These are phyloP conservation scores for Picocystis sp. DNA, from an alignment of 163 green algal genomes.

Conservation along the genomic window DNA sequence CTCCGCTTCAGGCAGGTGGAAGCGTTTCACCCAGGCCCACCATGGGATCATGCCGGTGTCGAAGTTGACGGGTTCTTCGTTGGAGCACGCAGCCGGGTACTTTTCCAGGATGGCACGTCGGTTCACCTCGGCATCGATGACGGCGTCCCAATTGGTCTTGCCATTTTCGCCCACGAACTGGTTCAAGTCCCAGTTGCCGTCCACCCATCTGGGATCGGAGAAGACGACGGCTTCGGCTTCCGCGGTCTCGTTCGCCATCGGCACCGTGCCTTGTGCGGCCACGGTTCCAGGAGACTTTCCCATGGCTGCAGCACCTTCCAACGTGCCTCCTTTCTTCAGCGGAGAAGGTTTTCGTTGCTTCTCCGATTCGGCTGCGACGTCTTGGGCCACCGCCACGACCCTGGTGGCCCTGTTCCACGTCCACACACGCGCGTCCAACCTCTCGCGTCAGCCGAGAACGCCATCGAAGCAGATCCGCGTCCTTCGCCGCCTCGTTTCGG, in stretches of 20 bases:
- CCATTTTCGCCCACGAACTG: constrained; percentile 39
- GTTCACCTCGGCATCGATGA: constrained; percentile 62
- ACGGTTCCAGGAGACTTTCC: constrained; percentile 42
- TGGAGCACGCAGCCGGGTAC: constrained; percentile 49
- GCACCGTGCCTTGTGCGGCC: not conserved
- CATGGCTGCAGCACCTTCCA: constrained; percentile 50
- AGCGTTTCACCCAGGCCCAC: constrained; percentile 93
- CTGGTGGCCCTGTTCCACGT: no score
- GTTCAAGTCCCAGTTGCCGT: constrained; percentile 66
- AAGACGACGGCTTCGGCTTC: constrained; percentile 27
- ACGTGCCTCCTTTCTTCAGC: constrained; percentile 57
- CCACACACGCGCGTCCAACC: no score
- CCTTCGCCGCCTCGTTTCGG: no score
- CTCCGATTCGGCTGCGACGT: no score
- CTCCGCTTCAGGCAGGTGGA: constrained; percentile 96
- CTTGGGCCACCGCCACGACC: no score
- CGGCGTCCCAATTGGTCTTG: constrained; percentile 74
- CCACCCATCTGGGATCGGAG: constrained; percentile 67
- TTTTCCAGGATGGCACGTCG: constrained; percentile 79
- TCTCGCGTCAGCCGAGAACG: no score
- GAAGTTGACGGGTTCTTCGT: constrained; percentile 88
- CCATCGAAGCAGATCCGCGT: no score
- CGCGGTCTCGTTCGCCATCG: constrained; percentile 33
- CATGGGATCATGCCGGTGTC: constrained; percentile 87
- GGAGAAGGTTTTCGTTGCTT: constrained; percentile 46